Percentiles rank a stretch among this genome's conserved stretches.
Evolutionary conservation across 139 green algal species (phyloP).

Genomic region (Haematococcus sp.): DNA sequence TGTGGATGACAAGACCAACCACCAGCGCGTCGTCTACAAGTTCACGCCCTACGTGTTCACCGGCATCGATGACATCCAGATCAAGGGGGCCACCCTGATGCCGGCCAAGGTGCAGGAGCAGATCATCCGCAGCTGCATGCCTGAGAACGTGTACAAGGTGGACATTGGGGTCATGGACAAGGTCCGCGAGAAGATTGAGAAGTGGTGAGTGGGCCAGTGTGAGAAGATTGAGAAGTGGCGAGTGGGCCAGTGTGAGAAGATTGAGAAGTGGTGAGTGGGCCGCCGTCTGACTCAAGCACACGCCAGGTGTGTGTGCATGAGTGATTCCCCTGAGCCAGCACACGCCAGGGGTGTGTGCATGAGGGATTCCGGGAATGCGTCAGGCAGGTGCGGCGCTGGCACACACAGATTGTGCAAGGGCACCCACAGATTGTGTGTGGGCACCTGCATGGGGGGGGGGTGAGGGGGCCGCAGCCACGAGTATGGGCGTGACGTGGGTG

Average conservation of each 20-base stretch:
- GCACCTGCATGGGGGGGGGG: too few relatives aligned
- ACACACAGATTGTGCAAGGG: too few relatives aligned
- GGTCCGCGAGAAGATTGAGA: conserved; percentile 51
- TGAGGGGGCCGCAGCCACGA: too few relatives aligned
- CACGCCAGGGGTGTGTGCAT: too few relatives aligned
- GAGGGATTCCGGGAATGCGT: too few relatives aligned
- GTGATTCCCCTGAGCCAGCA: too few relatives aligned
- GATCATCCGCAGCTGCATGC: conserved; percentile 44
- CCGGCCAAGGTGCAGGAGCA: conserved; percentile 18
- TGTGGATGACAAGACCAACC: conserved; percentile 50
- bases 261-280: conserved; percentile 58
- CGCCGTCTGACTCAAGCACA: neutral
- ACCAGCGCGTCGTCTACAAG: conserved; percentile 59
- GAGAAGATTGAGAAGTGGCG: conserved; percentile 57
- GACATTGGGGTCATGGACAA: conserved; percentile 61
- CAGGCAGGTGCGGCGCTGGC: too few relatives aligned
- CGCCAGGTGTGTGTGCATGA: too few relatives aligned
- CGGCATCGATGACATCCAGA: conserved; percentile 53
- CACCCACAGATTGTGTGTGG: too few relatives aligned
- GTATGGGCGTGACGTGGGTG: too few relatives aligned
- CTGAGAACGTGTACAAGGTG: conserved; percentile 47
- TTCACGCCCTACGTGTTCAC: conserved; percentile 52
- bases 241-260: conserved; percentile 38
- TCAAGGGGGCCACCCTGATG: conserved; percentile 55
- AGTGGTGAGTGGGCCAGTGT: conserved; percentile 53